Evolutionary conservation across 225 moss, liverwort and hornwort genomes (phyloP), one percentile per base, ranked within the genome.

Genomic region (Pseudisothecium myosuroides): DNA sequence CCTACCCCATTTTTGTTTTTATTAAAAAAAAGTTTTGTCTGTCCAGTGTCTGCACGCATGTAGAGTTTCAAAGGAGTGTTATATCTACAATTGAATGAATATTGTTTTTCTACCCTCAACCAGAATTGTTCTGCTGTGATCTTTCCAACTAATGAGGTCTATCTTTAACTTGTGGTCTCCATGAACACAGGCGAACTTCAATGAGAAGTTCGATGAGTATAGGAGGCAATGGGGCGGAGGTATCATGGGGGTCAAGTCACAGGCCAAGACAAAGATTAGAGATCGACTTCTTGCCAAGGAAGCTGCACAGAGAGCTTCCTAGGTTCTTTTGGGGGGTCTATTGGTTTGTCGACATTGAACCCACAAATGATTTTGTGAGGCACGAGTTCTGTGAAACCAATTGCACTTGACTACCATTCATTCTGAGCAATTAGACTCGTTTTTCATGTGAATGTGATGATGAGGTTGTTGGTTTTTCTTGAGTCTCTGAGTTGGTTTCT

Each of bases 221-320:
- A 94, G 97, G 65, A 97, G 95, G 91, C 96, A 98, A 20, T 98
- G 97, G 98, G 98, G 97, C 41, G 97, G 97, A 89, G 97, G 98
- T 60, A 95, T 98, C 72, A 98, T 98, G 97, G 98, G 98, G 26
- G 97, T 98, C 17, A 98, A 98, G 91, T 98, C 98, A 54, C 98
- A 98, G 90, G 98, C 98, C 18, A 98, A 98, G 90, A 95, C 95
- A 5, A 98, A 98, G 92, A 92, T 92, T 50, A 98, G 86, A 81
- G 98, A 98, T 49, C 92, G 94, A 55, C 73, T 97, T 82, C 47
- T 97, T 62, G 98, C 98, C 11, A 98, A 97, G 91, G 98, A 98
- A 93, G 98, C 98, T 87, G 96, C 98, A 23, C 97, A 98, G 87
- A 94, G 98, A 82, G 90, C 94, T n/a, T 80, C 90, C 2, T 97